These are phyloP conservation scores for Lyophyllum decastes DNA, from an alignment of 768 basidiomycete species.

Conservation along the genomic window DNA sequence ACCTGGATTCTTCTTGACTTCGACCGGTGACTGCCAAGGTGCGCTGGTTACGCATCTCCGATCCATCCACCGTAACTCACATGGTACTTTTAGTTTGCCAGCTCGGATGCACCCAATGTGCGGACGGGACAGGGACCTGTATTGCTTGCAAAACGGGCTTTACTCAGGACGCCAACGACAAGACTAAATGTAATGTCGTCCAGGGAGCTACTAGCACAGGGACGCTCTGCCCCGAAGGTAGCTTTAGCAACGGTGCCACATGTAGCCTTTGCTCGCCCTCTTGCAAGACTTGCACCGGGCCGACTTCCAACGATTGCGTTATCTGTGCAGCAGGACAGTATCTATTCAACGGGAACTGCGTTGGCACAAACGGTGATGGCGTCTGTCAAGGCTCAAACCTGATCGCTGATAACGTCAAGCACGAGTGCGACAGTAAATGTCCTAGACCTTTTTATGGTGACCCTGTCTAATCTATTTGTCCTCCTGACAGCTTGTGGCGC, in stretches of 20 bases:
- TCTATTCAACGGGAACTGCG: constrained; percentile 70
- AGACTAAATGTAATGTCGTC: constrained; percentile 62
- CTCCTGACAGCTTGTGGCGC: constrained; percentile 68
- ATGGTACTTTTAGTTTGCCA: constrained; percentile 55
- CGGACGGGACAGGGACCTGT: constrained; percentile 69
- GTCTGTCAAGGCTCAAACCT: constrained; percentile 71
- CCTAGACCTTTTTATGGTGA: not conserved
- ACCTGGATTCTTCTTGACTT: constrained; percentile 71
- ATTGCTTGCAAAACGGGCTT: constrained; percentile 71
- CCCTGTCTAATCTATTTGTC: constrained; percentile 3
- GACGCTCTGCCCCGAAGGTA: constrained; percentile 62
- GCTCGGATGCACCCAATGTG: constrained; percentile 71
- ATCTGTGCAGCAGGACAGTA: constrained; percentile 65
- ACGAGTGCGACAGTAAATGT: constrained; percentile 79
- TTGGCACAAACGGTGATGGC: constrained; percentile 63
- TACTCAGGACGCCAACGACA: constrained; percentile 64
- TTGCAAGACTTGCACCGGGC: constrained; percentile 71
- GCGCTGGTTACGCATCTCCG: constrained; percentile 18
- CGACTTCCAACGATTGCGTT: constrained; percentile 71
- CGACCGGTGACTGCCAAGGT: constrained; percentile 76
- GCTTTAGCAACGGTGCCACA: constrained; percentile 53
- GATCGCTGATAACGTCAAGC: constrained; percentile 80
- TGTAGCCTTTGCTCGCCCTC: constrained; percentile 64
- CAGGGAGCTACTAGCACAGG: constrained; percentile 53
- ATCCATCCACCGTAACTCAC: not conserved